These are phyloP conservation scores for Oryza glaberrima DNA, from an alignment of 176 grass and related monocot genomes.

Conservation along the genomic window DNA sequence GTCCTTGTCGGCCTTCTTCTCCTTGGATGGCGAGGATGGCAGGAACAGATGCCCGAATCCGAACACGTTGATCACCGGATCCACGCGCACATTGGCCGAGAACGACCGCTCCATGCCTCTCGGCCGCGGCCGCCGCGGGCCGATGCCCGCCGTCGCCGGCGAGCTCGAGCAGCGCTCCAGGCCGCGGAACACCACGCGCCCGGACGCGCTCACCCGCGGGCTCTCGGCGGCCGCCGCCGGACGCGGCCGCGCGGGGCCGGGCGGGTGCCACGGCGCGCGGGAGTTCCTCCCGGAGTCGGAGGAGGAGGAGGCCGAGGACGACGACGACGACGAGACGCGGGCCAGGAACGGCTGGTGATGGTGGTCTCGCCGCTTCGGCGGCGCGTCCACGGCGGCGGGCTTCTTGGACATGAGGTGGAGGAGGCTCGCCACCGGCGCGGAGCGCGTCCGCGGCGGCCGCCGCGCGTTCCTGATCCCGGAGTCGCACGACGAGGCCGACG, in stretches of 20 bases:
- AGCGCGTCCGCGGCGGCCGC: slow-evolving; percentile 38
- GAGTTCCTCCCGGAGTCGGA: slow-evolving; percentile 52
- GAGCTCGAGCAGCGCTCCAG: slow-evolving; percentile 74
- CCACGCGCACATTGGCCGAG: slow-evolving; percentile 71
- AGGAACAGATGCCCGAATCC: slow-evolving; percentile 60
- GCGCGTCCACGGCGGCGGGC: not conserved
- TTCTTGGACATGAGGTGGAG: slow-evolving; percentile 48
- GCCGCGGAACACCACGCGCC: slow-evolving; percentile 67
- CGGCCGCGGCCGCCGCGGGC: slow-evolving; percentile 42
- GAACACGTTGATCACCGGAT: slow-evolving; percentile 70
- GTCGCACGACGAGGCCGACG: slow-evolving; percentile 51
- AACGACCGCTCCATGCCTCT: slow-evolving; percentile 71
- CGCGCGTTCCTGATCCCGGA: slow-evolving; percentile 30
- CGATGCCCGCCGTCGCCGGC: slow-evolving; percentile 47
- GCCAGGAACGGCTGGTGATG: slow-evolving; percentile 36
- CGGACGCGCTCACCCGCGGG: slow-evolving; percentile 68
- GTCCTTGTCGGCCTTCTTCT: slow-evolving; percentile 39
- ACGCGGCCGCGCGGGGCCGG: not conserved
- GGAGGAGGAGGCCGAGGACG: slow-evolving; percentile 62
- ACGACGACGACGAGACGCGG: slow-evolving; percentile 50
- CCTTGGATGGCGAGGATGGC: slow-evolving; percentile 52
- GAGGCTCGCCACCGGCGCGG: slow-evolving; percentile 50
- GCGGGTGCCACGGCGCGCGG: slow-evolving; percentile 30
- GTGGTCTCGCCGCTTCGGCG: slow-evolving; percentile 1
- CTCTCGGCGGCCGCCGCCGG: slow-evolving; percentile 51